These are phyloP conservation scores for Fusarium burgessii DNA, from an alignment of 2,329 filamentous ascomycete genomes.

Conservation along the genomic window DNA sequence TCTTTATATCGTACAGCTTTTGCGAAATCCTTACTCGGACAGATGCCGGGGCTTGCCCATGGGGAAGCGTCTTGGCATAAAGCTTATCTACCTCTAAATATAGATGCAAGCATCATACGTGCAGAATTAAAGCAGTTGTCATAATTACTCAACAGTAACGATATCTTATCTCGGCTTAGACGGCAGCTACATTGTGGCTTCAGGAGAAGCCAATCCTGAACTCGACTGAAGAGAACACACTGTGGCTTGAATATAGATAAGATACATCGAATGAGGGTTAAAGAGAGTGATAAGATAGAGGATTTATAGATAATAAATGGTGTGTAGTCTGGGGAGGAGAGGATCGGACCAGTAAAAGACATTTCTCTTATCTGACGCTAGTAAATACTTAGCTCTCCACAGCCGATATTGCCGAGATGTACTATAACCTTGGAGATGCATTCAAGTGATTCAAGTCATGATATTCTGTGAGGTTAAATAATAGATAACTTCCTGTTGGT, in stretches of 20 bases:
- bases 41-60: neutral
- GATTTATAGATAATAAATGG: neutral
- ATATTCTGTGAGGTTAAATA: too few relatives aligned
- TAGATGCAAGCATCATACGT: neutral
- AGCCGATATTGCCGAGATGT: neutral
- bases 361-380: neutral
- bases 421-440: too few relatives aligned
- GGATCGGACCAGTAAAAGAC: fast-evolving
- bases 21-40: fast-evolving
- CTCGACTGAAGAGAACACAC: neutral
- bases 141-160: neutral
- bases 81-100: neutral
- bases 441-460: too few relatives aligned
- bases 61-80: neutral
- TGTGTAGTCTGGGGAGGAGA: neutral
- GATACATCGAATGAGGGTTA: fast-evolving
- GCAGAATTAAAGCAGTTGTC: neutral
- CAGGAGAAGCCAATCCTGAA: neutral
- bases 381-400: fast-evolving
- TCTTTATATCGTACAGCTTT: neutral
- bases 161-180: neutral
- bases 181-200: neutral
- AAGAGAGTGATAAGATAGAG: neutral
- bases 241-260: neutral
- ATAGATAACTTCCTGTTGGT: too few relatives aligned